These are phyloP conservation scores for Gaeumannomyces tritici DNA, from an alignment of 2,329 filamentous ascomycete species.

Conservation along the genomic window DNA sequence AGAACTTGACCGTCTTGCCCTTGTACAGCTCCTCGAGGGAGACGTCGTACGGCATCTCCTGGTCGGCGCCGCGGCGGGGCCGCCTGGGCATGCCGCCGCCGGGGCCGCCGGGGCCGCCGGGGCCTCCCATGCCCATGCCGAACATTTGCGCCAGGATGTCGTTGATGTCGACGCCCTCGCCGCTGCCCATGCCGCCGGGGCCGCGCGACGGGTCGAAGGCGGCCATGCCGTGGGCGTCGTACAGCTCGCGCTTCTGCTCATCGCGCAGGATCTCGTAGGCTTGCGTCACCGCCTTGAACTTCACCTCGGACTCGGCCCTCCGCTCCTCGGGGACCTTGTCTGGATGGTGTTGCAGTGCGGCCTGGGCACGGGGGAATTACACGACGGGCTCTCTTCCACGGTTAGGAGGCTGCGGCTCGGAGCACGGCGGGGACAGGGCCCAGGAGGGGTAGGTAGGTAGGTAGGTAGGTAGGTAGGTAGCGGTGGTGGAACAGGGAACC, in stretches of 20 bases:
- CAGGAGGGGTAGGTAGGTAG: too few relatives aligned
- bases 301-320: conserved; percentile 75
- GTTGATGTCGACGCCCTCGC: conserved; percentile 78
- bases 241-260: conserved; percentile 84
- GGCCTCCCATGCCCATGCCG: conserved; percentile 34
- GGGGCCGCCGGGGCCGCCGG: conserved; percentile 56
- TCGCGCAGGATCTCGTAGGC: conserved; percentile 97
- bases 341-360: conserved; percentile 80
- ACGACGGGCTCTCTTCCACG: conserved; percentile 7
- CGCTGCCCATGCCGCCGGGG: conserved; percentile 52
- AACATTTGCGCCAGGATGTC: conserved; percentile 95
- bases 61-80: conserved; percentile 66
- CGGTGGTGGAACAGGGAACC: conserved; percentile 8
- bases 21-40: conserved; percentile 94
- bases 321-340: conserved; percentile 89
- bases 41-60: conserved; percentile 86
- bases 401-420: not conserved
- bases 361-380: conserved; percentile 36
- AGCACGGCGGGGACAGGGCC: not conserved
- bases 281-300: conserved; percentile 87
- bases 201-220: conserved; percentile 77
- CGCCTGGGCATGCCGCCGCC: conserved; percentile 54
- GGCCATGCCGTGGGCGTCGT: conserved; percentile 92
- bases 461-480: too few relatives aligned
- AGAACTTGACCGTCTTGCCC: conserved; percentile 95